Percentiles rank a stretch among this genome's conserved stretches.
Conservation (phyloP, 2,329 filamentous ascomycete genomes). For the Colletotrichum melonis region DNA sequence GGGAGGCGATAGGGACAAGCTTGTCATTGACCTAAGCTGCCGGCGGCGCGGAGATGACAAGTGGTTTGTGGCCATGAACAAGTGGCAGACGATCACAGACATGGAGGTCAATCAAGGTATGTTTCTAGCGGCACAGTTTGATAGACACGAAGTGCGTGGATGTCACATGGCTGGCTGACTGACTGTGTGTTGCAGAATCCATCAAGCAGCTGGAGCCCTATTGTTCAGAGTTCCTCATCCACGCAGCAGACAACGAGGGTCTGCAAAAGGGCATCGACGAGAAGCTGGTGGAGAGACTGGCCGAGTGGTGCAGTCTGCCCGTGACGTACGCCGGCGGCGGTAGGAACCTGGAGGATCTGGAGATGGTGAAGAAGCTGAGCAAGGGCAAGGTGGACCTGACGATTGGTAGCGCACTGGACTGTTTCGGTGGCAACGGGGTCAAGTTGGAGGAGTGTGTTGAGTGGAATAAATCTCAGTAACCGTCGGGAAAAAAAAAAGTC, state of each 20-base stretch:
- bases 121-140: conserved; percentile 6
- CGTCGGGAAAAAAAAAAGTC: conserved; percentile 37
- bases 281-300: conserved; percentile 79
- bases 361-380: conserved; percentile 83
- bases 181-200: conserved; percentile 67
- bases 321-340: conserved; percentile 98
- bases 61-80: conserved; percentile 99
- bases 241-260: conserved; percentile 96
- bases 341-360: conserved; percentile 82
- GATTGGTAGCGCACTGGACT: conserved; percentile 95
- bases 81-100: conserved; percentile 98
- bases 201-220: conserved; percentile 87
- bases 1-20: conserved; percentile 78
- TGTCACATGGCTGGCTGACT: conserved; percentile 4
- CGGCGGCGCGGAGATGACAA: conserved; percentile 75
- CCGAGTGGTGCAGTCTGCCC: conserved; percentile 89
- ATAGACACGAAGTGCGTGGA: not conserved
- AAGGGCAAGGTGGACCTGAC: conserved; percentile 88
- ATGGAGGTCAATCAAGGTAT: conserved; percentile 88
- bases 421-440: conserved; percentile 90
- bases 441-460: conserved; percentile 88
- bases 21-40: conserved; percentile 96
- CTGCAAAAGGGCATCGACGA: conserved; percentile 92
- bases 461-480: conserved; percentile 74
- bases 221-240: conserved; percentile 96